Evolutionary conservation across 176 grass and related monocot species (phyloP), one percentile per base, ranked within the genome.

Genomic region (Zoysia japonica): DNA sequence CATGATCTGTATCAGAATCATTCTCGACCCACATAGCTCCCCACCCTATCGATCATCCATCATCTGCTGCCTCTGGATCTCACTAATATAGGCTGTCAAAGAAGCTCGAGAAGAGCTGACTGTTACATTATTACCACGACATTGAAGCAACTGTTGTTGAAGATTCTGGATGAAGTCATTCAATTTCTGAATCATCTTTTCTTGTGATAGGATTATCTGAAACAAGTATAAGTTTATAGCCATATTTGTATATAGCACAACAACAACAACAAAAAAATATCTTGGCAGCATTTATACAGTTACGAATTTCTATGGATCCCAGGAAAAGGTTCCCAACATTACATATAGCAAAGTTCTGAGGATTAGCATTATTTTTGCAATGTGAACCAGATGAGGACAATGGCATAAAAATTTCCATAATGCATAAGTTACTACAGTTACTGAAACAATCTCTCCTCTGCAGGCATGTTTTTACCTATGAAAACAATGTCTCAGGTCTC

Each of bases 151-250:
- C 47, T 96, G 87, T 45, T 84, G 85, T 46, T 96, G 93, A 79
- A 92, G 87, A 80, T 84, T 92, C 76, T 88, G 85, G 65, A 96
- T 77, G 79, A 88, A 83, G 36, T 82, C 85, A 79, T 96, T 92
- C 73, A 96, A 68, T 79, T 69, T 76, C 15, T 76, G 90, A 69
- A 96, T 96, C 55, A 85, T 96, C 90, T 96, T 96, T 88, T 96
- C 90, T 88, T 96, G 93, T 77, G 93, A 86, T 82, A 96, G 86
- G 73, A 96, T 96, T 80, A 96, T 88, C 90, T 96, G 74, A 52
- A 80, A 79, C 9, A 66, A 84, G 7, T 36, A 60, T 75, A 75
- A 66, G 52, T 20, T 75, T 16, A 80, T 61, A 74, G 41, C 2
- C 8, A 80, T 61, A 61, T 69, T 57, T 57, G 67, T 20, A 17